Evolutionary conservation across 208 protist species (phyloP), one percentile per base, ranked within the genome.

Genomic region (Baffinella frigidus): DNA sequence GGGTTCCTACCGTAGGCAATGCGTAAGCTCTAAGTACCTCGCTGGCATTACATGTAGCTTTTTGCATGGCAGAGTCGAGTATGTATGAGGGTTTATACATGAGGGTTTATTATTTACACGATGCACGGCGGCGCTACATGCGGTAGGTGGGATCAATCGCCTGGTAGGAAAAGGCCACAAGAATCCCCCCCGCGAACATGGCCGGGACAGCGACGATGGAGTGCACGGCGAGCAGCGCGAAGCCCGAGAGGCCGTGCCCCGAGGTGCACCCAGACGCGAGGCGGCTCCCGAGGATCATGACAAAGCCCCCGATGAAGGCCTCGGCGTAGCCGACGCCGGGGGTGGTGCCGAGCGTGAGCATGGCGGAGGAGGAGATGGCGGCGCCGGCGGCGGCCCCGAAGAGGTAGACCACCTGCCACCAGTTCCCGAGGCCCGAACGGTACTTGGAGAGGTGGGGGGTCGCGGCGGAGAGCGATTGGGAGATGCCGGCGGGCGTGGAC

Each of bases 351-450:
- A 90, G 7, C 35, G 44, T 33, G 0, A 30, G 51, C 10, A 10
- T 35, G 56, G 83, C 36, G 50, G 30, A 11, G 10, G 83, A 11
- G 7, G 56, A 30, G 10, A 90, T 89, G 20, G 27, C 36, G 44
- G 83, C 83, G 3, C 83, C 83, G 7, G 10, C 36, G 5, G 43
- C 38, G 0, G 83, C 83, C 51, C 30, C 20, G 36, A 67, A 50
- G 62, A 90, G 14, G 83, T 90, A 90, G 56, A 72, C 30, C 3
- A 43, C 3, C 38, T 87, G 77, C 77, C 77, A 87, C 83, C 83
- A 90, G 56, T 73, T 90, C 51, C 51, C 64, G 7, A 90, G 38
- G 1, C 83, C 83, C 3, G 10, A 1, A 10, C 83, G 5, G 56
- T 43, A 90, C 3, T 51, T 51, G 3, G 1, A 20, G 51, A 10